phyloP scores from a whole-genome alignment of 2,329 filamentous ascomycete species.

The Verticillium dahliae region DNA sequence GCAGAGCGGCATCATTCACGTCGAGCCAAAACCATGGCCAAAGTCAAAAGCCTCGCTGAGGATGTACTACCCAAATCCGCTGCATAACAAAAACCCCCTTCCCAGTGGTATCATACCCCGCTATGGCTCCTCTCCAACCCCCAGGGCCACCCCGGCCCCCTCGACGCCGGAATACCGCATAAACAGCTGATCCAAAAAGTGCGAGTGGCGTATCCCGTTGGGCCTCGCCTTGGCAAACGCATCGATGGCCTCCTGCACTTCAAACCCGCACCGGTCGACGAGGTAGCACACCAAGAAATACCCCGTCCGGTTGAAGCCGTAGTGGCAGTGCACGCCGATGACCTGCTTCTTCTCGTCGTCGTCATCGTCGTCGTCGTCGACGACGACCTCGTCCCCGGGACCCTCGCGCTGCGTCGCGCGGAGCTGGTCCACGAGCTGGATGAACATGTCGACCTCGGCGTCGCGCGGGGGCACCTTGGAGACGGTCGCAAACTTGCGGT shows the following conservation, averaged over 20 bases:
- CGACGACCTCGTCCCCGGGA: conserved; percentile 27
- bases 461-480: conserved; percentile 76
- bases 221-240: conserved; percentile 67
- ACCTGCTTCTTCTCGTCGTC: conserved; percentile 29
- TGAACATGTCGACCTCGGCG: conserved; percentile 47
- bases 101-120: not conserved
- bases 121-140: not conserved
- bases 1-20: no score
- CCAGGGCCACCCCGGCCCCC: not conserved
- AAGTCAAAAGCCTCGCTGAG: not conserved
- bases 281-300: conserved; percentile 88
- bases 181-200: conserved; percentile 80
- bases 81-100: not conserved
- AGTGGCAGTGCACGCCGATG: conserved; percentile 89
- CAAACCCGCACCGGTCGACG: conserved; percentile 70
- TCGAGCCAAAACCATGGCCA: no score
- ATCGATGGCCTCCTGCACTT: conserved; percentile 70
- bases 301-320: conserved; percentile 90
- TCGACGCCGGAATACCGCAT: conserved; percentile 57
- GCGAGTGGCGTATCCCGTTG: conserved; percentile 81
- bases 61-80: not conserved
- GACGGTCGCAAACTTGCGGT: conserved; percentile 85
- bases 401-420: conserved; percentile 45
- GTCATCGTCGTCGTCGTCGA: no score
- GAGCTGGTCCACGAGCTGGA: conserved; percentile 52